Base-by-base conservation (phyloP, 495 filamentous ascomycete genomes). In the Pseudevernia furfuracea region DNA sequence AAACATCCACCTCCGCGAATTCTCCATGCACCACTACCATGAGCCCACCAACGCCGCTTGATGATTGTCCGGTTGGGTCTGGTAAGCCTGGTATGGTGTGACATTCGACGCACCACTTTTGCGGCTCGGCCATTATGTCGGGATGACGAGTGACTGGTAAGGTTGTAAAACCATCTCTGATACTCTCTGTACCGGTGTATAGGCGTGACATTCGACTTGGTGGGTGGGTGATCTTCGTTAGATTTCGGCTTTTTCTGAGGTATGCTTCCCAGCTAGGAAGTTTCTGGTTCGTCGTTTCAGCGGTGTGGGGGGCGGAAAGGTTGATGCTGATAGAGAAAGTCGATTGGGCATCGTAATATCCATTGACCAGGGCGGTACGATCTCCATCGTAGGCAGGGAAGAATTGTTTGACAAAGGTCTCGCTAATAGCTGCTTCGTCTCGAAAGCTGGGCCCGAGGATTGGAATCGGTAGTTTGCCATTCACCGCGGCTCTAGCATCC, bases 81-180 rank as follows among this genome's bases (percentile, higher is more conserved):
- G 84, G 81, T 17, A 94, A 80, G 38, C 86, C 84, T 5, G 87
- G 85, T 7, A 92, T 77, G 12, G 86, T 84, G 66, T 91, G 86
- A 69, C 91, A 92, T 71, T 97, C 92, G 62, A 96, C 82, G 38
- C 89, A 79, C 81, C 89, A 96, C 63, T 89, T 83, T 41, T 82
- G 75, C 1, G 84, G 73, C 38, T 89, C 80, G 4, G 81, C 72
- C 23, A 79, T 71, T 39, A 89, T 77, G 67, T 87, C 82, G 4
- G 91, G 85, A 71, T 97, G 93, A 34, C 81, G 83, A 34, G 92
- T 94, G 34, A 76, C 71, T 2, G 93, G 93, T 25, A 97, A 78
- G 11, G 70, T 70, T 41, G 79, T 81, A 85, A 90, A 96, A 41
- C 85, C 63, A 28, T 85, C 78, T 37, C 78, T 76, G 56, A 97